Percentiles rank a stretch among this genome's conserved stretches.
Evolutionary conservation across 257 asterid species (phyloP).

Genomic region (Ilex asprella): DNA sequence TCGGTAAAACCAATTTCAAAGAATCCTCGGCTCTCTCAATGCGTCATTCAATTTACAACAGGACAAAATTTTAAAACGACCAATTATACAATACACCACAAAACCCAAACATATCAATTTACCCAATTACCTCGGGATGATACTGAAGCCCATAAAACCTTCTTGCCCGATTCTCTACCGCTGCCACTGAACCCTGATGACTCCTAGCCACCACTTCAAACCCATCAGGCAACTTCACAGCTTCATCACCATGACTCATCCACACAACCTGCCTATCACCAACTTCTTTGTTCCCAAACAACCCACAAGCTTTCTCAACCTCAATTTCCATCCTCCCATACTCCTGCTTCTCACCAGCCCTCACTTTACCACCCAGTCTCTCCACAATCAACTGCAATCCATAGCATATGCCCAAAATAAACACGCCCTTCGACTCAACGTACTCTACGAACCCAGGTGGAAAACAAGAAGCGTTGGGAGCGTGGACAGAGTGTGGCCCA

Average conservation of each 20-base stretch:
- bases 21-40: no score
- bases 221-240: constrained; percentile 81
- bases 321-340: constrained; percentile 91
- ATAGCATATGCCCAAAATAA: constrained; percentile 76
- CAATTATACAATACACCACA: no score
- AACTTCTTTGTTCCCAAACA: constrained; percentile 55
- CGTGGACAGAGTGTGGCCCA: constrained; percentile 92
- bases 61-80: no score
- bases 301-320: constrained; percentile 36
- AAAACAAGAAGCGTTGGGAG: constrained; percentile 69
- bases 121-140: constrained; percentile 79
- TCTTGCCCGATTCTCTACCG: constrained; percentile 51
- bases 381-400: constrained; percentile 90
- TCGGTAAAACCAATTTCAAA: no score
- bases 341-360: constrained; percentile 80
- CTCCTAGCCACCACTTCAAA: constrained; percentile 84
- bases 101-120: no score
- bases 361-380: constrained; percentile 73
- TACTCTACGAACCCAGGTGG: constrained; percentile 65
- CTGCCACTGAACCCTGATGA: constrained; percentile 78
- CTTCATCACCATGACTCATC: constrained; percentile 99
- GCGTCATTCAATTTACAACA: no score
- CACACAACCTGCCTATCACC: constrained; percentile 90
- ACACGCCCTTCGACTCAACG: constrained; percentile 38
- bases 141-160: constrained; percentile 88